phyloP scores from a whole-genome alignment of 257 asterid genomes.

The Henckelia pumila region DNA sequence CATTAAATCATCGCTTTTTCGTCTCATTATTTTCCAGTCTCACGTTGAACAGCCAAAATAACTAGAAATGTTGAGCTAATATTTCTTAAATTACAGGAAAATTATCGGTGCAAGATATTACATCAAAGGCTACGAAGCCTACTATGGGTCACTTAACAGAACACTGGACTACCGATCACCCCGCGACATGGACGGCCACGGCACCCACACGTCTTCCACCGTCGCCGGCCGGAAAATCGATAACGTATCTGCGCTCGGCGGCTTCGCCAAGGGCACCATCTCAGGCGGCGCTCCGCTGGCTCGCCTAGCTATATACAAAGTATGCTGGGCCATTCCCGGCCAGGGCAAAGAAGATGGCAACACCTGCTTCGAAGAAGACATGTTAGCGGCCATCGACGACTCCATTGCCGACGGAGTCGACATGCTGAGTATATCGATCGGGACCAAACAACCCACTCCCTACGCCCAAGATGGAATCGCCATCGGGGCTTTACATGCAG shows the following conservation, averaged over 20 bases:
- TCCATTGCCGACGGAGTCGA: constrained; percentile 87
- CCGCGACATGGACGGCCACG: constrained; percentile 92
- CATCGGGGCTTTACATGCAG: constrained; percentile 75
- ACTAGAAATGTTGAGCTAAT: no score
- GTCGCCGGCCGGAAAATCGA: constrained; percentile 52
- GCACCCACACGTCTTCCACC: constrained; percentile 87
- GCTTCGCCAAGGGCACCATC: constrained; percentile 78
- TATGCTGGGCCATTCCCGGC: constrained; percentile 75
- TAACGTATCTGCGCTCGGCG: constrained; percentile 59
- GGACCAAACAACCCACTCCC: constrained; percentile 39
- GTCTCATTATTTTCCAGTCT: no score
- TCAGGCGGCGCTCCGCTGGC: constrained; percentile 85
- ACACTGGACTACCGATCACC: constrained; percentile 67
- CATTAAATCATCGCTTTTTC: no score
- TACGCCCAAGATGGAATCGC: constrained; percentile 58
- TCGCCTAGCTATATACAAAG: constrained; percentile 87
- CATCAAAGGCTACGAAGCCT: constrained; percentile 62
- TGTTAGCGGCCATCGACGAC: constrained; percentile 89
- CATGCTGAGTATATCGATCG: constrained; percentile 74
- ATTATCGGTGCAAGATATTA: constrained; percentile 85
- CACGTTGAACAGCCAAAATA: no score
- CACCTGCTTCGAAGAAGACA: constrained; percentile 73
- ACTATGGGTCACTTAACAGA: constrained; percentile 62
- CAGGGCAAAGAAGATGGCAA: constrained; percentile 54
- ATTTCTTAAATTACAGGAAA: no score